Conservation (phyloP, 805 yeast species). For the Blastobotrys mokoenaii region DNA sequence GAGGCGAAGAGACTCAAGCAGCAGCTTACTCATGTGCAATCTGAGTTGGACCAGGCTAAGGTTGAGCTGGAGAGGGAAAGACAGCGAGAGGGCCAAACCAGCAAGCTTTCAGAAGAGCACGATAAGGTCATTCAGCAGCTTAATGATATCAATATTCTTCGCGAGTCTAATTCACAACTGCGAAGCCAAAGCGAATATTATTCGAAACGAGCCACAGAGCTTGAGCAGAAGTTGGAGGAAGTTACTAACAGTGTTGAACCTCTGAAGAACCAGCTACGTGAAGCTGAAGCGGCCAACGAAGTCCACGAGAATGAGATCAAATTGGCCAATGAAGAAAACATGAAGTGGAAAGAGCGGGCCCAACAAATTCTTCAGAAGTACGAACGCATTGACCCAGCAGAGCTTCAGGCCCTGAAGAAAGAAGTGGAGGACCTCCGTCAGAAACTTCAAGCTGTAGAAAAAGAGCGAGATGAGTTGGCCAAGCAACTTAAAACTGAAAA, state of each 20-base stretch:
- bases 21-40: conserved; percentile 37
- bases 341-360: conserved; percentile 49
- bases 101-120: conserved; percentile 31
- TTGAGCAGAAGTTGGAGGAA: conserved; percentile 34
- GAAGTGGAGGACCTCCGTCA: conserved; percentile 22
- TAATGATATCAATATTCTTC: conserved; percentile 51
- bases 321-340: conserved; percentile 43
- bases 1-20: conserved; percentile 49
- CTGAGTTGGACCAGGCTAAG: conserved; percentile 46
- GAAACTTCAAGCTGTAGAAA: conserved; percentile 1
- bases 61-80: conserved; percentile 37
- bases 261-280: conserved; percentile 31
- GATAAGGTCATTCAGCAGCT: conserved; percentile 42
- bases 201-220: conserved; percentile 26
- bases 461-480: conserved; percentile 6
- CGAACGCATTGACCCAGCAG: conserved; percentile 41
- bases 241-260: conserved; percentile 36
- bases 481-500: neutral
- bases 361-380: conserved; percentile 39
- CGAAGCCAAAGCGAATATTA: conserved; percentile 41
- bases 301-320: conserved; percentile 43
- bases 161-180: conserved; percentile 61
- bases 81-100: conserved; percentile 13
- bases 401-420: conserved; percentile 31
- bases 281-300: conserved; percentile 35